phyloP scores from a whole-genome alignment of 1,139 yeast species.

The Suhomyces terraborum region DNA sequence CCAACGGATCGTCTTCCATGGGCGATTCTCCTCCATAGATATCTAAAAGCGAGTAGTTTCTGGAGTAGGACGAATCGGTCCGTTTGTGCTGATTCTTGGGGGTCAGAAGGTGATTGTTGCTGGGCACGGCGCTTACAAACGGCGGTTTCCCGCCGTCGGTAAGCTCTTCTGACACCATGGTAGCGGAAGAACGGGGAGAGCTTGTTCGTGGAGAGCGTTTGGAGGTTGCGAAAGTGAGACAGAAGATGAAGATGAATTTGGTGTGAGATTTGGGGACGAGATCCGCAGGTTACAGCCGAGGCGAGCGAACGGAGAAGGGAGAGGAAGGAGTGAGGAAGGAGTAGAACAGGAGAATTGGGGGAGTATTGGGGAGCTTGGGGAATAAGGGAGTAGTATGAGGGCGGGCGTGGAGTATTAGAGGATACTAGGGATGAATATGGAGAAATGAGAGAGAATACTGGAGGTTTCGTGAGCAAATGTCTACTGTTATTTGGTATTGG shows the following conservation, averaged over 20 bases:
- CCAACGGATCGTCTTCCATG: slow-evolving; percentile 13
- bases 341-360: background rate
- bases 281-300: too few relatives aligned
- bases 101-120: slow-evolving; percentile 11
- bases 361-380: background rate
- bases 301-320: too few relatives aligned
- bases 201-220: background rate
- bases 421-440: too few relatives aligned
- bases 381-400: background rate
- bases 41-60: slow-evolving; percentile 32
- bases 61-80: slow-evolving; percentile 36
- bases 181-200: background rate
- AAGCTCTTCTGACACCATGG: slow-evolving; percentile 5
- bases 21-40: slow-evolving; percentile 25
- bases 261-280: too few relatives aligned
- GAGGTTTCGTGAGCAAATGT: too few relatives aligned
- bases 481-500: too few relatives aligned
- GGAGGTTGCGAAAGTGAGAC: slow-evolving; percentile 1
- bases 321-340: background rate
- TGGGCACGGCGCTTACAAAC: background rate
- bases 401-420: background rate
- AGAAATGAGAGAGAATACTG: too few relatives aligned
- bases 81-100: slow-evolving; percentile 27
- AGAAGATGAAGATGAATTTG: background rate
- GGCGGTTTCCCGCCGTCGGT: slow-evolving; percentile 1